These are phyloP conservation scores for Cladosporium colombiae DNA, from an alignment of 2,329 filamentous ascomycete species.

Conservation along the genomic window DNA sequence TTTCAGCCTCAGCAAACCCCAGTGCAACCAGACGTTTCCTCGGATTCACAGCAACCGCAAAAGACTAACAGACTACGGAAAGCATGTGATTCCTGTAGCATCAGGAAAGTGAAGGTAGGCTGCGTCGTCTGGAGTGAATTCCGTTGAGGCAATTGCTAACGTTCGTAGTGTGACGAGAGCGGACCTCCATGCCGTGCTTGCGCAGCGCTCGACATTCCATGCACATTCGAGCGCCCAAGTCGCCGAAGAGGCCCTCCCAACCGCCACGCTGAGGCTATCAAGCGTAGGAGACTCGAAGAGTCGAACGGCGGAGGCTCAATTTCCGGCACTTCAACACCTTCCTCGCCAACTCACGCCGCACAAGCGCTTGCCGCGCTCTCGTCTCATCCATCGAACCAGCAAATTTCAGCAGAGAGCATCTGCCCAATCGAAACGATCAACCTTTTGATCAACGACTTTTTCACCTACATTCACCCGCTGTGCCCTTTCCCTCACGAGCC, in stretches of 20 bases:
- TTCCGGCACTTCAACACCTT: slow-evolving; percentile 46
- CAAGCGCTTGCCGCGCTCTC: slow-evolving; percentile 54
- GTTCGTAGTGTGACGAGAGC: slow-evolving; percentile 60
- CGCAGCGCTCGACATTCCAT: slow-evolving; percentile 64
- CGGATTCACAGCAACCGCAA: slow-evolving; percentile 23
- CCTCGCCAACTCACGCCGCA: slow-evolving; percentile 56
- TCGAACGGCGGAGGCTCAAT: slow-evolving; percentile 34
- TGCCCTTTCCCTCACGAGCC: slow-evolving; percentile 78
- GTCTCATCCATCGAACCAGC: slow-evolving; percentile 44
- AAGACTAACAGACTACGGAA: slow-evolving; percentile 43
- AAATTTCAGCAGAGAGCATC: slow-evolving; percentile 65
- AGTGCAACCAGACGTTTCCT: slow-evolving; percentile 6
- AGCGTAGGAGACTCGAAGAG: slow-evolving; percentile 57
- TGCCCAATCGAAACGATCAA: slow-evolving; percentile 68
- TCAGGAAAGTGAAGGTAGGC: slow-evolving; percentile 43
- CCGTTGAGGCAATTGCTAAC: slow-evolving; percentile 15
- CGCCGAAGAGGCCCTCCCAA: slow-evolving; percentile 66
- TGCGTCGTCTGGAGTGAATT: not conserved
- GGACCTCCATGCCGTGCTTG: slow-evolving; percentile 68
- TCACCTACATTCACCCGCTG: slow-evolving; percentile 77
- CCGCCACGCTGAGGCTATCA: slow-evolving; percentile 66
- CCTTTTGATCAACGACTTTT: slow-evolving; percentile 76
- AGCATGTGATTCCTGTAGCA: slow-evolving; percentile 43
- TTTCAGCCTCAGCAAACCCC: slow-evolving; percentile 23
- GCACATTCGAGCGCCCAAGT: slow-evolving; percentile 66